These are phyloP conservation scores for Sarocladiaceae sp. DNA, from an alignment of 2,329 filamentous ascomycete species.

Conservation along the genomic window DNA sequence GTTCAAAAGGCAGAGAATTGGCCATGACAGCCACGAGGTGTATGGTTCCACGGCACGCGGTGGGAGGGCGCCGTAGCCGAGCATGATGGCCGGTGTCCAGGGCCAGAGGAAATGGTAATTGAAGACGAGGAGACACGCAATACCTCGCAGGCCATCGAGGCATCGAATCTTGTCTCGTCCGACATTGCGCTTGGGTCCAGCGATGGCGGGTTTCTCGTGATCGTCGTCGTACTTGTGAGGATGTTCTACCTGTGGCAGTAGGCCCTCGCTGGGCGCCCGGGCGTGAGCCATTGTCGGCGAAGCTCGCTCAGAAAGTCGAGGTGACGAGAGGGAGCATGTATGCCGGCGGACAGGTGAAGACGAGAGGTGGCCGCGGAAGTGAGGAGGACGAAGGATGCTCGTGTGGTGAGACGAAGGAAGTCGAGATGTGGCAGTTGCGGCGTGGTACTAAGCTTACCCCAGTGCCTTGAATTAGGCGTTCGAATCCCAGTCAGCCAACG, in stretches of 20 bases:
- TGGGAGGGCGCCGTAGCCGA: slow-evolving; percentile 33
- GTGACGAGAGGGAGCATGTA: slow-evolving; percentile 1
- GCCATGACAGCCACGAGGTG: slow-evolving; percentile 26
- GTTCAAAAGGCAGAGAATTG: slow-evolving; percentile 35
- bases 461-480: no score
- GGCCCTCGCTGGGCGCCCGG: not conserved
- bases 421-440: not conserved
- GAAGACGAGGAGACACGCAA: slow-evolving; percentile 37
- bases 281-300: not conserved
- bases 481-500: not conserved
- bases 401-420: not conserved
- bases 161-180: slow-evolving; percentile 30
- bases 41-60: slow-evolving; percentile 31
- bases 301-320: not conserved
- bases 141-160: slow-evolving; percentile 36
- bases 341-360: not conserved
- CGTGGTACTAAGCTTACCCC: no score
- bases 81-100: slow-evolving; percentile 34
- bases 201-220: not conserved
- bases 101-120: slow-evolving; percentile 39
- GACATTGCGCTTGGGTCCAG: not conserved
- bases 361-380: not conserved
- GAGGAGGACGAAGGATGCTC: not conserved
- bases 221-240: slow-evolving; percentile 4
- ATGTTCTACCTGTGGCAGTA: slow-evolving; percentile 1